Evolutionary conservation across 768 basidiomycete genomes (phyloP), one percentile per base, ranked within the genome.

Genomic region (Tricholoma hemisulphureum): DNA sequence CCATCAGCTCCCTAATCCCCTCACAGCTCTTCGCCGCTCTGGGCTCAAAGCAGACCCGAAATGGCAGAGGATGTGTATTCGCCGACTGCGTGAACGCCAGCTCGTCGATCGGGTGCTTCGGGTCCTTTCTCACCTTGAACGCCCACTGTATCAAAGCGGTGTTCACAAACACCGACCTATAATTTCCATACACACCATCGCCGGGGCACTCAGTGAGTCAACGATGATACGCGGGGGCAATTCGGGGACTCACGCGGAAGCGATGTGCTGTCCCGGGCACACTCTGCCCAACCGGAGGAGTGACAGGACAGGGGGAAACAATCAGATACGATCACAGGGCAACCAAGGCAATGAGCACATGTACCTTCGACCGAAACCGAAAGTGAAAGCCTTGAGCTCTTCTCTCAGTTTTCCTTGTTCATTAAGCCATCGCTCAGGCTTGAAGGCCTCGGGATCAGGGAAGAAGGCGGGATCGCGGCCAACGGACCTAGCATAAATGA

Each of bases 191-290:
- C n/a, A n/a, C n/a, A n/a, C n/a, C n/a, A n/a, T n/a, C n/a, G n/a
- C n/a, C 18, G 6, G 9, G 9, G n/a, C 23, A 7, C 8, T 1
- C 26, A 28, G 7, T 26, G 21, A n/a, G 43, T n/a, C 6, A 26
- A 24, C 53, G 51, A 20, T 52, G 9, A 3, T 2, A 37, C 32
- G 2, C 10, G 16, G 23, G 8, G 23, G 8, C 29, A 16, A 24
- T 29, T 10, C 37, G 11, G 18, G 11, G 0, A 68, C 70, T 64
- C 60, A 74, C 78, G 69, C 67, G 56, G 72, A 74, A 6, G 81
- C 87, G 29, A 89, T 80, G 65, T 86, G 79, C 62, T 83, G 81
- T 0, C 87, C 87, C 0, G 86, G 86, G 58, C 87, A 89, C 5
- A 87, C 76, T n/a, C 86, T 43, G n/a, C n/a, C n/a, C n/a, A n/a